Percentiles rank a stretch among this genome's conserved stretches.
These are phyloP conservation scores for Mycogone perniciosa DNA, from an alignment of 2,329 filamentous ascomycete species.

Conservation along the genomic window DNA sequence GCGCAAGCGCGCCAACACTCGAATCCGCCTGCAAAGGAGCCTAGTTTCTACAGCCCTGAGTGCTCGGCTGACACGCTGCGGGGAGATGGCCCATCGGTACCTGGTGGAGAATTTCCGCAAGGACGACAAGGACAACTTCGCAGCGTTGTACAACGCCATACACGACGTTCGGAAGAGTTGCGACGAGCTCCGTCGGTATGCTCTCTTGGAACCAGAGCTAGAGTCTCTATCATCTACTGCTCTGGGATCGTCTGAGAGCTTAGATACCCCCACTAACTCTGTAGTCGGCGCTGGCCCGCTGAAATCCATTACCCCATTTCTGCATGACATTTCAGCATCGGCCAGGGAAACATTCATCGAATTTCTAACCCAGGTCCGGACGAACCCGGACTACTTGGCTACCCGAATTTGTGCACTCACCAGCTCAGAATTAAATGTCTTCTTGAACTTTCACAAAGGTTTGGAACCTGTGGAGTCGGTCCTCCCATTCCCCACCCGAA, in stretches of 20 bases:
- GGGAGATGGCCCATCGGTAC: constrained; percentile 67
- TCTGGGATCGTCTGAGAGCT: constrained; percentile 41
- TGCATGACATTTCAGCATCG: constrained; percentile 68
- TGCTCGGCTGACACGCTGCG: constrained; percentile 66
- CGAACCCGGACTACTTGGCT: constrained; percentile 82
- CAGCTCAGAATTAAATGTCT: constrained; percentile 66
- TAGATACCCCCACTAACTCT: constrained; percentile 41
- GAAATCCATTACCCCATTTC: constrained; percentile 47
- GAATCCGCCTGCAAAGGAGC: constrained; percentile 66
- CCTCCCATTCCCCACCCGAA: constrained; percentile 59
- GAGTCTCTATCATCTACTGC: constrained; percentile 45
- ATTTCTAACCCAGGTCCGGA: constrained; percentile 76
- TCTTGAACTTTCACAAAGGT: constrained; percentile 72
- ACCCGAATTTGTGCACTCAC: constrained; percentile 71
- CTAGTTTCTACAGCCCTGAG: constrained; percentile 70
- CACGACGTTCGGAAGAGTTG: constrained; percentile 74
- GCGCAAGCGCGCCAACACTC: constrained; percentile 67
- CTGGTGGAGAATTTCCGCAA: constrained; percentile 71
- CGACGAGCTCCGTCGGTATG: constrained; percentile 64
- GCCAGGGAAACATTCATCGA: constrained; percentile 69
- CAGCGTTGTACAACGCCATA: constrained; percentile 67
- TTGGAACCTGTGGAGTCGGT: constrained; percentile 80
- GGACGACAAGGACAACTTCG: constrained; percentile 74
- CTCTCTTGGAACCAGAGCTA: constrained; percentile 65
- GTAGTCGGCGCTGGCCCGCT: constrained; percentile 31